phyloP scores from a whole-genome alignment of 2,329 filamentous ascomycete genomes.

The Pseudogymnoascus sp. region DNA sequence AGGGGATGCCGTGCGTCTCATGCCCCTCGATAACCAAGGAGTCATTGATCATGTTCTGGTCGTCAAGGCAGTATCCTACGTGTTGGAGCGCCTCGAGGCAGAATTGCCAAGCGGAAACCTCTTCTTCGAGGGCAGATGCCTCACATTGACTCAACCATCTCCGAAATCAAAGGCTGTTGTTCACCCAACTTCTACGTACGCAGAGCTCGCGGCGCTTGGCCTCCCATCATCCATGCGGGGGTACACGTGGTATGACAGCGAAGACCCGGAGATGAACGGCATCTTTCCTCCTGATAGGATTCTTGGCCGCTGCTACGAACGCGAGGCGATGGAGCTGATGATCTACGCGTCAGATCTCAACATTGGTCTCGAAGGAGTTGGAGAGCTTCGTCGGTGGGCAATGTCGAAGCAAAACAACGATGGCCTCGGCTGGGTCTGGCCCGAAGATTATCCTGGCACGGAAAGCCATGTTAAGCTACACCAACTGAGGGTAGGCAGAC shows the following conservation, averaged over 20 bases:
- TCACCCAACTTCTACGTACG: neutral
- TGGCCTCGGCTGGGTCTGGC: neutral
- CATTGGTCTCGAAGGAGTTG: neutral
- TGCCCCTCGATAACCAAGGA: neutral
- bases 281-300: neutral
- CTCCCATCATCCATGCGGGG: neutral
- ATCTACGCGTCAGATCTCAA: slow-evolving; percentile 1
- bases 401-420: neutral
- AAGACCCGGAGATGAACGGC: neutral
- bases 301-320: slow-evolving; percentile 4
- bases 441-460: neutral
- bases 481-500: neutral
- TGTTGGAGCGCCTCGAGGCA: slow-evolving; percentile 1
- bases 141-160: neutral
- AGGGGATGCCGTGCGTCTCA: slow-evolving; percentile 4
- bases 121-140: neutral
- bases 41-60: neutral
- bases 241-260: slow-evolving; percentile 4
- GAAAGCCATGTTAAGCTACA: neutral
- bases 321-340: neutral
- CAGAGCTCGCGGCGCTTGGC: neutral
- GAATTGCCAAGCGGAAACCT: neutral
- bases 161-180: slow-evolving; percentile 3
- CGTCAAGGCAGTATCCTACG: neutral
- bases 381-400: neutral